Evolutionary conservation across 2,329 filamentous ascomycete species (phyloP).

Genomic region (Colletotrichum siamense): DNA sequence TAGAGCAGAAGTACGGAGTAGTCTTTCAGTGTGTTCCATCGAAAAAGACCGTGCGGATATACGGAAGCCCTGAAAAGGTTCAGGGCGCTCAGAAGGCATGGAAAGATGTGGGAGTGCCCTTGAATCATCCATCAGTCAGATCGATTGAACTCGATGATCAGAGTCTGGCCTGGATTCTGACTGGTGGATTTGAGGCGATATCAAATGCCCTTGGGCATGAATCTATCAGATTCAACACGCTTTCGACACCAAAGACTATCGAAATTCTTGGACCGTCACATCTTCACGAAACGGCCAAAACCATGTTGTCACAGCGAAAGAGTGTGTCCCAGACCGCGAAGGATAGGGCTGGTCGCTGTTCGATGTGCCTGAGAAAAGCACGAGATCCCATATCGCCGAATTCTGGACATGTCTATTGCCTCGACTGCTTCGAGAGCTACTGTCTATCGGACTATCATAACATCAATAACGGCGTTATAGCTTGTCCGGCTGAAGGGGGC

Average conservation of each 20-base stretch:
- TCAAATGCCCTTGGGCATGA: conserved; percentile 28
- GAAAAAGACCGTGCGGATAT: conserved; percentile 33
- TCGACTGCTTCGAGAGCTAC: conserved; percentile 42
- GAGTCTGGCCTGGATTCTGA: conserved; percentile 33
- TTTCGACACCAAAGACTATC: conserved; percentile 35
- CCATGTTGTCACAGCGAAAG: conserved; percentile 9
- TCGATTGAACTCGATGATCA: background rate
- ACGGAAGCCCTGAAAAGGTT: conserved; percentile 26
- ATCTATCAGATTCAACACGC: conserved; percentile 36
- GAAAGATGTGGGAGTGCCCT: conserved; percentile 30
- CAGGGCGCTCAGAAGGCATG: conserved; percentile 15
- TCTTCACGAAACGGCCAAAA: conserved; percentile 23
- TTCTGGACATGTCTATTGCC: conserved; percentile 48
- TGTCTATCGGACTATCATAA: conserved; percentile 21
- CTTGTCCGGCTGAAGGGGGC: background rate
- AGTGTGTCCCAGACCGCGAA: background rate
- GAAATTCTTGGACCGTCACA: conserved; percentile 29
- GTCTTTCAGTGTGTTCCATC: conserved; percentile 32
- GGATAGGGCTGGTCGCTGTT: conserved; percentile 27
- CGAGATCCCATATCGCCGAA: conserved; percentile 37
- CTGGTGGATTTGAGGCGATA: conserved; percentile 36
- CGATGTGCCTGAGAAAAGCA: conserved; percentile 40
- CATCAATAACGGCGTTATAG: too few species aligned
- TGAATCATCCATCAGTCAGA: background rate
- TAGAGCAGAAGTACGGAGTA: conserved; percentile 21